phyloP scores from a whole-genome alignment of 495 filamentous ascomycete species.

The Annulohypoxylon nitens region DNA sequence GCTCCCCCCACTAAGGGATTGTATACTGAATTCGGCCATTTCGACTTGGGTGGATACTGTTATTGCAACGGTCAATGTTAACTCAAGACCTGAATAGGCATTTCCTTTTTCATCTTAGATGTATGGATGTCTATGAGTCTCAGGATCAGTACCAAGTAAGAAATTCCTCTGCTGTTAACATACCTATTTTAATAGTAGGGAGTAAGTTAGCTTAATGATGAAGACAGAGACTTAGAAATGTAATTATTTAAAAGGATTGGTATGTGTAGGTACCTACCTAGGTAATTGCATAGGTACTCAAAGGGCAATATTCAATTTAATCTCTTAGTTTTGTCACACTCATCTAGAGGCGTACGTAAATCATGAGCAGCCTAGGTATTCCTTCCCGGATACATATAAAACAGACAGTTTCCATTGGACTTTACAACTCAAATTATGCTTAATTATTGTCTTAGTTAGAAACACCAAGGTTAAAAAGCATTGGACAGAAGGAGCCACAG shows the following conservation, averaged over 20 bases:
- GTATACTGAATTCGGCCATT: constrained; percentile 14
- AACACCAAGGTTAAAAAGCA: background rate
- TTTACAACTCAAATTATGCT: background rate
- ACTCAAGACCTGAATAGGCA: constrained; percentile 15
- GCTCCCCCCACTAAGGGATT: constrained; percentile 28
- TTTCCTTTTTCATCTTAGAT: constrained; percentile 10
- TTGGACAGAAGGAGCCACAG: background rate
- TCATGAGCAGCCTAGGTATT: background rate
- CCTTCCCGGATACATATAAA: too few species aligned
- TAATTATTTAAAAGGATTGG: background rate
- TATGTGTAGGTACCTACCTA: too few species aligned
- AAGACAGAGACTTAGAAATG: background rate
- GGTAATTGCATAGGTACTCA: too few species aligned
- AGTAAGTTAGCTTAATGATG: too few species aligned
- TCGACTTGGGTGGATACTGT: background rate
- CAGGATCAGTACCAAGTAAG: background rate
- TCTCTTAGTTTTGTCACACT: too few species aligned
- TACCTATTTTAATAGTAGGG: background rate
- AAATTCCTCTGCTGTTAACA: background rate
- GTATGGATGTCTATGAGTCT: constrained; percentile 17
- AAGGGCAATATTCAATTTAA: too few species aligned
- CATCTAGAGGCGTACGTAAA: background rate
- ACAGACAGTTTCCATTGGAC: background rate
- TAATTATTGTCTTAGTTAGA: background rate
- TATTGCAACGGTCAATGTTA: constrained; percentile 19